Evolutionary conservation across 495 filamentous ascomycete genomes (phyloP).

Genomic region (Penicillium cataractarum): DNA sequence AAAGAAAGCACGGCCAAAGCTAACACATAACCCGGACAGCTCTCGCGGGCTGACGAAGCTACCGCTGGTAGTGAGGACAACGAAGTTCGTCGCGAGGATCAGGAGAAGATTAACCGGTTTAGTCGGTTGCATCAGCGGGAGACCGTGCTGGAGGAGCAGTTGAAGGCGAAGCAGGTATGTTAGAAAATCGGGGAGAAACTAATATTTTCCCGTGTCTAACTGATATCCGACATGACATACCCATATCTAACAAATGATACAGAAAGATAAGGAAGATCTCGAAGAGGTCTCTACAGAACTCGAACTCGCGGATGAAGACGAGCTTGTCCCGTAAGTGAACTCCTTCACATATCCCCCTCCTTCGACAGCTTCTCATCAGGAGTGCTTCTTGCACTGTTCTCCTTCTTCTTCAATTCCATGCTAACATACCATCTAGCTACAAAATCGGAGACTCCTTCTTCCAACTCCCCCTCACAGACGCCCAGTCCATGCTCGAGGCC

Average conservation of each 20-base stretch:
- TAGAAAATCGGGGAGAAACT: background rate
- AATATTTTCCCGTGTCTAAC: too few relatives aligned
- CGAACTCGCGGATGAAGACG: conserved; percentile 94
- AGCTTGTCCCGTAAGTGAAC: conserved; percentile 77
- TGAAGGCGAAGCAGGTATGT: conserved; percentile 80
- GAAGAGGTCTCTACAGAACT: conserved; percentile 90
- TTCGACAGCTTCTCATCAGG: too few relatives aligned
- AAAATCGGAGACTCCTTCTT: conserved; percentile 97
- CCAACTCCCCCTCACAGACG: conserved; percentile 78
- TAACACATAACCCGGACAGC: conserved; percentile 50
- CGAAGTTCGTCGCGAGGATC: conserved; percentile 92
- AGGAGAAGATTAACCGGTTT: conserved; percentile 98
- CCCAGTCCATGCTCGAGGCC: conserved; percentile 76
- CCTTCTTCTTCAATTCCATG: too few relatives aligned
- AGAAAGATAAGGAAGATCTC: conserved; percentile 99
- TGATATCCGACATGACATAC: too few relatives aligned
- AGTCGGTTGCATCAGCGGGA: conserved; percentile 91
- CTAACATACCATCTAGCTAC: conserved; percentile 61
- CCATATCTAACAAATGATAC: conserved; percentile 10
- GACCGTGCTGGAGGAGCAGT: conserved; percentile 72
- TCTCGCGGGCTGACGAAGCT: conserved; percentile 88
- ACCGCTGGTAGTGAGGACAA: conserved; percentile 70
- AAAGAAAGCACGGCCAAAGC: conserved; percentile 3
- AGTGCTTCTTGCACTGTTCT: too few relatives aligned
- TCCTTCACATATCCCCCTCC: background rate